Conservation (phyloP, 495 filamentous ascomycete species). For the Trypethelium eluteriae region DNA sequence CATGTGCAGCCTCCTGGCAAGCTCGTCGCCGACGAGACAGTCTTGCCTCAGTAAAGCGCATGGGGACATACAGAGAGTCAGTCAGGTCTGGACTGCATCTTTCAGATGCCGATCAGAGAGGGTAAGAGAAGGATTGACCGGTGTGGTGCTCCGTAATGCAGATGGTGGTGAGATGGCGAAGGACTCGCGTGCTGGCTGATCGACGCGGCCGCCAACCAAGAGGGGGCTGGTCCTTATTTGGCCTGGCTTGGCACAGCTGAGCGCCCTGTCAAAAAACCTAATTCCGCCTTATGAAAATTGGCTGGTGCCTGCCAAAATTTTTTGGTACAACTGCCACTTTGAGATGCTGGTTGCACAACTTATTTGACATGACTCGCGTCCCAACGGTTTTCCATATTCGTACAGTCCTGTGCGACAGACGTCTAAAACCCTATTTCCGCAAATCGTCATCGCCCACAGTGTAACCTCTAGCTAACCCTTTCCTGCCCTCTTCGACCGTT, state of each 20-base stretch:
- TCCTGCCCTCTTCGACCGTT: conserved; percentile 70
- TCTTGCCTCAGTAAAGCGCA: conserved; percentile 26
- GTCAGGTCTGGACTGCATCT: not conserved
- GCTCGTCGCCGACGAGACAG: conserved; percentile 23
- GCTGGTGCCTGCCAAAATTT: too few relatives aligned
- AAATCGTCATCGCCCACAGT: conserved; percentile 50
- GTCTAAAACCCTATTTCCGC: not conserved
- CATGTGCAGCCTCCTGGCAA: conserved; percentile 23
- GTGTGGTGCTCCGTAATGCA: too few relatives aligned
- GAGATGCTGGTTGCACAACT: too few relatives aligned
- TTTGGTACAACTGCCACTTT: too few relatives aligned
- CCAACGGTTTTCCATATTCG: too few relatives aligned
- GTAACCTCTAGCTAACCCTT: conserved; percentile 88
- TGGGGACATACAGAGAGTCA: conserved; percentile 11
- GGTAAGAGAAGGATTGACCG: too few relatives aligned
- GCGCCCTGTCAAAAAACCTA: too few relatives aligned
- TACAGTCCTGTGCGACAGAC: not conserved
- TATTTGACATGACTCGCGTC: too few relatives aligned
- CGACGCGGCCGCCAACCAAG: not conserved
- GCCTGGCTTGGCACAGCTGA: too few relatives aligned
- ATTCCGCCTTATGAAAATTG: too few relatives aligned
- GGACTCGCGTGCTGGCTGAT: conserved; percentile 7
- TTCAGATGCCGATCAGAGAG: too few relatives aligned
- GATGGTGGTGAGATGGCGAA: not conserved
- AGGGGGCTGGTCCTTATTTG: too few relatives aligned